These are phyloP conservation scores for Asterella californica DNA, from an alignment of 225 moss, liverwort and hornwort species.

Conservation along the genomic window DNA sequence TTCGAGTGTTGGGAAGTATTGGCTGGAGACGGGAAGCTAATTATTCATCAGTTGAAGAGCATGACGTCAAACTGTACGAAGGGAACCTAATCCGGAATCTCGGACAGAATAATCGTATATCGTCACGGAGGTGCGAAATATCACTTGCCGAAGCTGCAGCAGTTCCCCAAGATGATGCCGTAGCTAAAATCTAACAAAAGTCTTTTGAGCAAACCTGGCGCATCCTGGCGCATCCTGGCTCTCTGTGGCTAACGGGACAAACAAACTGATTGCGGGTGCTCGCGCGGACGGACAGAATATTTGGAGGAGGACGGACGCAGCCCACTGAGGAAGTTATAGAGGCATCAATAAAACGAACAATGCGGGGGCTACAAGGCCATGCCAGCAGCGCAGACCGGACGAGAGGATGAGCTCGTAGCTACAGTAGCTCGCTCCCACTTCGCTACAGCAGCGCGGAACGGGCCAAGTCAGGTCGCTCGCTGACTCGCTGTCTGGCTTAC, in stretches of 20 bases:
- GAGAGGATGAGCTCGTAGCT: background rate
- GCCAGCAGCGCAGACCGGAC: background rate
- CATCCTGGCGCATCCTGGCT: no score
- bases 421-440: background rate
- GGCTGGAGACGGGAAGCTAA: background rate
- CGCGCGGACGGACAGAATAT: background rate
- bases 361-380: background rate
- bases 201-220: no score
- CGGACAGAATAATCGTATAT: background rate
- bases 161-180: no score
- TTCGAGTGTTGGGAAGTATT: background rate
- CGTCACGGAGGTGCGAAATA: background rate
- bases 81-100: background rate
- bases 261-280: background rate
- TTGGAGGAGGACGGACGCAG: background rate
- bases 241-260: no score
- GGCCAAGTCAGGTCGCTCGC: background rate
- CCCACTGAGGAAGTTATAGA: background rate
- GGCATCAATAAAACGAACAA: background rate
- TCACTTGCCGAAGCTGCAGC: background rate
- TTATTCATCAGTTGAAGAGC: background rate
- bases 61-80: background rate
- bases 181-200: no score
- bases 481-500: background rate
- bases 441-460: background rate